phyloP scores from a whole-genome alignment of 768 basidiomycete genomes.

The Cubamyces sp. region DNA sequence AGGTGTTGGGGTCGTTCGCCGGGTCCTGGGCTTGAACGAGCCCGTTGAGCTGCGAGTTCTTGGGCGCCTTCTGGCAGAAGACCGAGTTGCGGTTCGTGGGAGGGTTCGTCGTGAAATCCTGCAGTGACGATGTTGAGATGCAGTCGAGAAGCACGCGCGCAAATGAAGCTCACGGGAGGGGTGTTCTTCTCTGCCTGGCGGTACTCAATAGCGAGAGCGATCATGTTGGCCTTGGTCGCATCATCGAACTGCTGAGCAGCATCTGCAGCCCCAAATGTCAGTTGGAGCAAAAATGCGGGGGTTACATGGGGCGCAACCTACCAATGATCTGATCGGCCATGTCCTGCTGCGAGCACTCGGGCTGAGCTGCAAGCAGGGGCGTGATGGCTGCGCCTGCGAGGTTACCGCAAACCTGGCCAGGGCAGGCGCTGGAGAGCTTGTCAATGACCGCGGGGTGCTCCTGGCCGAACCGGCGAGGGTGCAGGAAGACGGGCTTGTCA shows the following conservation, averaged over 20 bases:
- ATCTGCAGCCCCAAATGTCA: constrained; percentile 38
- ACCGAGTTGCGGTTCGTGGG: constrained; percentile 55
- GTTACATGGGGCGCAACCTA: too few relatives aligned
- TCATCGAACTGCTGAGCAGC: constrained; percentile 56
- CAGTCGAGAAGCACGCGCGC: not conserved
- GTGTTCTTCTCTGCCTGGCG: constrained; percentile 65
- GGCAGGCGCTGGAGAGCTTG: constrained; percentile 51
- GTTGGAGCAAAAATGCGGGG: not conserved
- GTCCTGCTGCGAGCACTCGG: constrained; percentile 61
- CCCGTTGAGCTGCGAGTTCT: constrained; percentile 40
- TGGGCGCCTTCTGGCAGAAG: constrained; percentile 44
- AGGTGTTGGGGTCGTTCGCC: constrained; percentile 36
- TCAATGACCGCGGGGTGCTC: constrained; percentile 52
- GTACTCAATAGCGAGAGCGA: constrained; percentile 54
- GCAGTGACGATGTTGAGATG: not conserved
- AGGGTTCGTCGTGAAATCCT: constrained; percentile 60
- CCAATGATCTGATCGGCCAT: constrained; percentile 60
- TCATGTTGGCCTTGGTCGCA: constrained; percentile 53
- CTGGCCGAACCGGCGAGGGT: constrained; percentile 58
- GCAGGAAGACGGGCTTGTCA: constrained; percentile 46
- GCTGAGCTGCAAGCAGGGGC: constrained; percentile 54
- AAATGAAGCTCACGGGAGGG: constrained; percentile 46
- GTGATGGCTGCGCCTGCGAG: constrained; percentile 54
- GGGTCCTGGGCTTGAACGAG: constrained; percentile 43
- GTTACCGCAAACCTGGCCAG: constrained; percentile 50